Conservation (phyloP, 352 stramenopile species). For the Globisporangium orthogonon region DNA sequence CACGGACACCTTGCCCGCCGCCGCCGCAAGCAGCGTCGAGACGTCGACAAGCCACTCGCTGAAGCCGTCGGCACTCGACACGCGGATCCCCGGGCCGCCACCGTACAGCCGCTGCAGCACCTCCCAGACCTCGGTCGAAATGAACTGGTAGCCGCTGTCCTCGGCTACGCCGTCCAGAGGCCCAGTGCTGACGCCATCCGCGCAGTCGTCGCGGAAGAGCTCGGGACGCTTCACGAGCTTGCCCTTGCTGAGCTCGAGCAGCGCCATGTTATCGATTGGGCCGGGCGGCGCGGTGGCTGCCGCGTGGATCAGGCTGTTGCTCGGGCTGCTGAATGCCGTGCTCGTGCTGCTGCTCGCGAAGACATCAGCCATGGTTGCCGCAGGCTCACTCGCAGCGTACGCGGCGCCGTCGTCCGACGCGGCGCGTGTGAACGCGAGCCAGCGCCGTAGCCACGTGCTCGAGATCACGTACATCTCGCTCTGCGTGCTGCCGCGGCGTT, state of each 20-base stretch:
- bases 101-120: constrained; percentile 66
- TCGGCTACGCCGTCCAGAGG: constrained; percentile 5
- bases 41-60: constrained; percentile 42
- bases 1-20: constrained; percentile 16
- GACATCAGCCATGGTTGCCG: neutral
- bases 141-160: constrained; percentile 46
- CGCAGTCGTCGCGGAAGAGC: constrained; percentile 22
- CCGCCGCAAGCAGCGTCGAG: constrained; percentile 15
- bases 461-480: constrained; percentile 60
- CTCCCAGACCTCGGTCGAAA: constrained; percentile 64
- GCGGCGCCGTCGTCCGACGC: neutral
- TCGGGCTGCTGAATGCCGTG: constrained; percentile 16
- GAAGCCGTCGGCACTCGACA: constrained; percentile 18
- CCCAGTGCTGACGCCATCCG: neutral
- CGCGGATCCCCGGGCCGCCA: constrained; percentile 43
- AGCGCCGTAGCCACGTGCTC: constrained; percentile 45
- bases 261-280: constrained; percentile 54
- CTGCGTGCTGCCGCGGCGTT: constrained; percentile 34
- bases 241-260: constrained; percentile 49
- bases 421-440: constrained; percentile 52
- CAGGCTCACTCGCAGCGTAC: too few species aligned
- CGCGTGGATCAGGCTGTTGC: constrained; percentile 5
- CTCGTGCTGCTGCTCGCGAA: constrained; percentile 2
- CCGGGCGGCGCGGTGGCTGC: constrained; percentile 19
- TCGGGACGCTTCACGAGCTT: constrained; percentile 36